These are phyloP conservation scores for Stemphylium beticola DNA, from an alignment of 2,329 filamentous ascomycete species.

Conservation along the genomic window DNA sequence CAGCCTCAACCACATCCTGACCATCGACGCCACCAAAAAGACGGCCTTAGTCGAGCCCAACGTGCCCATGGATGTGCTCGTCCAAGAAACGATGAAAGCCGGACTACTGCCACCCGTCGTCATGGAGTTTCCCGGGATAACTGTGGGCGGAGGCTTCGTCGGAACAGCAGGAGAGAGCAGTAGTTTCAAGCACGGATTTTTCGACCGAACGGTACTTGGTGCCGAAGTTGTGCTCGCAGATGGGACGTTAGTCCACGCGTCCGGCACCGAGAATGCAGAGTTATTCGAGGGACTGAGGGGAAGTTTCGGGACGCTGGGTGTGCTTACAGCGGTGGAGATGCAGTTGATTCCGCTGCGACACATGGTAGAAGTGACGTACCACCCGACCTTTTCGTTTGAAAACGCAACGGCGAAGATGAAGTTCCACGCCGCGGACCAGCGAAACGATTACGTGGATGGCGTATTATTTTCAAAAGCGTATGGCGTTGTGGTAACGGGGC, in stretches of 20 bases:
- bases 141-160: constrained; percentile 69
- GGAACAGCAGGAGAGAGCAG: constrained; percentile 72
- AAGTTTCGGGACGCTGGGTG: constrained; percentile 66
- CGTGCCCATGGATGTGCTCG: constrained; percentile 69
- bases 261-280: constrained; percentile 55
- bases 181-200: constrained; percentile 70
- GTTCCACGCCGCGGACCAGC: constrained; percentile 48
- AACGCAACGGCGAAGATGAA: constrained; percentile 58
- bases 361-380: constrained; percentile 68
- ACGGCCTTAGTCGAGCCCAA: constrained; percentile 72
- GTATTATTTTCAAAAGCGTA: constrained; percentile 64
- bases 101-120: constrained; percentile 69
- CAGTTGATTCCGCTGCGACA: constrained; percentile 59
- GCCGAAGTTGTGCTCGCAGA: constrained; percentile 69
- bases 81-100: constrained; percentile 61
- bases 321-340: constrained; percentile 66
- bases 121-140: constrained; percentile 76
- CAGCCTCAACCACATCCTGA: constrained; percentile 65
- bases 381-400: constrained; percentile 59
- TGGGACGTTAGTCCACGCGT: constrained; percentile 61
- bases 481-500: constrained; percentile 67
- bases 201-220: constrained; percentile 66
- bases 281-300: constrained; percentile 66
- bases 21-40: constrained; percentile 59
- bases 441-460: constrained; percentile 71